Percentiles rank a stretch among this genome's conserved stretches.
These are phyloP conservation scores for Hygrophila difformis DNA, from an alignment of 257 asterid species.

Conservation along the genomic window DNA sequence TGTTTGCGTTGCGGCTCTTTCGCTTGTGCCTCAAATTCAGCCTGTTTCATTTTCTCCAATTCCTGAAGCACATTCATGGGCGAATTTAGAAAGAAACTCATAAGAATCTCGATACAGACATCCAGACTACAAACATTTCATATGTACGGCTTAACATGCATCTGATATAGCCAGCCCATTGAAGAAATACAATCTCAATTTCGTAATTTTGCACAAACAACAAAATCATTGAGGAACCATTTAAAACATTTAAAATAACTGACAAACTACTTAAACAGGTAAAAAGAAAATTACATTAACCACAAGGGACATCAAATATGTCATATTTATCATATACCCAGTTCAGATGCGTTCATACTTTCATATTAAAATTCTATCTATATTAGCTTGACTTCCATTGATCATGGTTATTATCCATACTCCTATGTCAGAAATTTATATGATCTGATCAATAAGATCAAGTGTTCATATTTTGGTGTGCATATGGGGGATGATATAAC, in stretches of 20 bases:
- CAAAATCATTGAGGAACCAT: background rate
- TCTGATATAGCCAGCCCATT: background rate
- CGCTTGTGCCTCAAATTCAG: constrained; percentile 82
- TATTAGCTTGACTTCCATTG: no score
- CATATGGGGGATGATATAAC: no score
- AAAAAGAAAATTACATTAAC: background rate
- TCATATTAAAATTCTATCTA: no score
- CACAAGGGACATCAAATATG: background rate
- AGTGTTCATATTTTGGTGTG: no score
- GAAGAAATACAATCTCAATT: background rate
- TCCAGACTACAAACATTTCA: constrained; percentile 12
- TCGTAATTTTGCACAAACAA: background rate
- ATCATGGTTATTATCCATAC: no score
- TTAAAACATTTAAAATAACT: background rate
- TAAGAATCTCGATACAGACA: background rate
- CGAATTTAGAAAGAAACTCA: constrained; percentile 8
- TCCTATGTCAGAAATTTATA: no score
- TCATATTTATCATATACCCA: background rate
- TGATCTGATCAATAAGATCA: no score
- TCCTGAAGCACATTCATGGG: constrained; percentile 32
- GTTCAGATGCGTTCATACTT: background rate
- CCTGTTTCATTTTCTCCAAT: constrained; percentile 60
- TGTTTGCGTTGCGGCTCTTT: constrained; percentile 73
- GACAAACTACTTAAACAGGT: no score
- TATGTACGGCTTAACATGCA: background rate